Evolutionary conservation across 495 filamentous ascomycete genomes (phyloP).

Genomic region (Thermochaetoides thermophila): DNA sequence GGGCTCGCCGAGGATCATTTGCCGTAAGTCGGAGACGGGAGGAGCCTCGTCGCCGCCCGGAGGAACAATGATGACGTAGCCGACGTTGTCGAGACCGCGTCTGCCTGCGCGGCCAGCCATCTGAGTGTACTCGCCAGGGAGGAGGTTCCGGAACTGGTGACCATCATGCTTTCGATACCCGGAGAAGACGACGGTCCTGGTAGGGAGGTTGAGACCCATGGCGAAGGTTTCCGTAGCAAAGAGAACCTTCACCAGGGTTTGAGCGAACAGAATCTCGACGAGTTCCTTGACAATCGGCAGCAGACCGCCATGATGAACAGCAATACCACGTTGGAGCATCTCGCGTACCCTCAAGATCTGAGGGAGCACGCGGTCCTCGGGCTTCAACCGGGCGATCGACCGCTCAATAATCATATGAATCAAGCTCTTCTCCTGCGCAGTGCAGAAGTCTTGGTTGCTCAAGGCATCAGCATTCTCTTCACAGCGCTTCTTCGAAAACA

Average conservation of each 20-base stretch:
- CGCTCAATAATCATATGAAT: constrained; percentile 97
- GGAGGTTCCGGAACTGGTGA: constrained; percentile 73
- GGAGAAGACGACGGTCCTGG: constrained; percentile 92
- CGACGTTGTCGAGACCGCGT: constrained; percentile 80
- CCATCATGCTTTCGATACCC: constrained; percentile 95
- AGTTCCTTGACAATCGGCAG: constrained; percentile 96
- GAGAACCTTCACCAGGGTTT: constrained; percentile 85
- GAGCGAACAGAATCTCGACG: constrained; percentile 92
- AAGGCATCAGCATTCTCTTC: constrained; percentile 94
- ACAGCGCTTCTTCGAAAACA: constrained; percentile 94
- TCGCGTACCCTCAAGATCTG: constrained; percentile 83
- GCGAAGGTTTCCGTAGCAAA: constrained; percentile 98
- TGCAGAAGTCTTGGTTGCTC: constrained; percentile 87
- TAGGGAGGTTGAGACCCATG: constrained; percentile 94
- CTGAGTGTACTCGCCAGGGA: constrained; percentile 94
- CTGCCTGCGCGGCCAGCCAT: constrained; percentile 95
- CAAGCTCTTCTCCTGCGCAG: constrained; percentile 80
- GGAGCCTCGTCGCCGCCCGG: constrained; percentile 71
- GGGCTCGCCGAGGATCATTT: constrained; percentile 93
- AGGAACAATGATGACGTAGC: constrained; percentile 83
- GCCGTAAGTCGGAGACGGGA: constrained; percentile 59
- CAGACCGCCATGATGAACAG: constrained; percentile 91
- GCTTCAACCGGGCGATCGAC: constrained; percentile 81
- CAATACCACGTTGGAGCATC: constrained; percentile 73
- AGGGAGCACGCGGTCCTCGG: constrained; percentile 74